Evolutionary conservation across 345 rosid genomes (phyloP), one percentile per base, ranked within the genome.

Genomic region (Citrus australasica): DNA sequence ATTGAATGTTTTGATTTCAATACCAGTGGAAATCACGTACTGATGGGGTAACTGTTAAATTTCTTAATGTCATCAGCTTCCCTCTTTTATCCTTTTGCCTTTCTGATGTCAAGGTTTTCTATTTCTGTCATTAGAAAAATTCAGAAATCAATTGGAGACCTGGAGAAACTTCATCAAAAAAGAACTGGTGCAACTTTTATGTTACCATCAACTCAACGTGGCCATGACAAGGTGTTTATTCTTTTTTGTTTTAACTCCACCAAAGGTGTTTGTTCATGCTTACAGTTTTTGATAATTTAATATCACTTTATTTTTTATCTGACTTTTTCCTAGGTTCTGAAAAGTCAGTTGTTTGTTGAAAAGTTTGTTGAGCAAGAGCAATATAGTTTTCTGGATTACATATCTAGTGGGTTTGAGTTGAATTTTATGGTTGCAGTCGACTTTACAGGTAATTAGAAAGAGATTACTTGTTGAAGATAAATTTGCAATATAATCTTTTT

Each of bases 391-490:
- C 85, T 95, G 80, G 98, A 93, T 83, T 95, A 95, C 85, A 87
- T 93, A 66, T 90, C 98, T 14, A 89, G 92, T 65, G 98, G 98
- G 30, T 93, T 92, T 21, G 89, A 95, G 82, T 88, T 93, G 33
- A 93, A 90, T 78, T 95, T 95, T 75, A 93, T 95, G 97, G 97
- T 95, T 79, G 98, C 98, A 32, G 85, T 93, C 67, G 98, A 95
- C 85, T 95, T 95, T 81, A 95, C 98, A 6, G 98, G 98, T 92
- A 71, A 76, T 21, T 77, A 71, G 70, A 67, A 2, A 28, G 32
- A 46, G 1, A 42, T 46, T 73, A 4, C 14, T 63, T 16, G 9
- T 48, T 30, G 14, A 40, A 25, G 33, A 61, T 17, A 42, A 60
- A 33, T 28, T 35, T 10, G 14, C 28, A 9, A 4, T 76, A 33